A percentile compares a stretch with the other conserved stretches of the same genome.
Evolutionary conservation across 23 red algal species (phyloP).

Genomic region (Gracilaria domingensis): DNA sequence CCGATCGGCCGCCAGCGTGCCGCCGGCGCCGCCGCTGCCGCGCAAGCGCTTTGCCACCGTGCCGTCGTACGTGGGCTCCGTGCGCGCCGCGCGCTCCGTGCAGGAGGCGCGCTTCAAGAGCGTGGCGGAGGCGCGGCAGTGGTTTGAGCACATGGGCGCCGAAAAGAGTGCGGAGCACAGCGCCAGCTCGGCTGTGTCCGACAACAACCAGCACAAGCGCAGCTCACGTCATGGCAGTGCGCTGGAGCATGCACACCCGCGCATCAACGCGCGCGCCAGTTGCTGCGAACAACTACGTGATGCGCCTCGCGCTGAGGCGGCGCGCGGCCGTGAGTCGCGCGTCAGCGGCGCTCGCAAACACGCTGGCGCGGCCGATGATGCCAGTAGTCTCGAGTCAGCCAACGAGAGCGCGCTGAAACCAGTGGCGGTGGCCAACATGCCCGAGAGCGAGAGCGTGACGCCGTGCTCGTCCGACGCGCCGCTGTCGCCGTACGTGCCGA

Average conservation of each 20-base stretch:
- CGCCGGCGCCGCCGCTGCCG: slow-evolving; percentile 24
- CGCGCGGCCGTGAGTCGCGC: no score
- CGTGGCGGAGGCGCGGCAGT: neutral
- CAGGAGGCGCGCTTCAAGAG: neutral
- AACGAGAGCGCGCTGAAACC: slow-evolving; percentile 19
- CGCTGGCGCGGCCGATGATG: neutral
- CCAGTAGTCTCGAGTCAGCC: slow-evolving; percentile 20
- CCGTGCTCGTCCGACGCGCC: slow-evolving; percentile 27
- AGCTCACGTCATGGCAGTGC: neutral
- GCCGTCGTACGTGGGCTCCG: no score
- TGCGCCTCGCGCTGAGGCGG: no score
- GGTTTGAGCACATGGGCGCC: neutral
- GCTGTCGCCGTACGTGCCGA: slow-evolving; percentile 16
- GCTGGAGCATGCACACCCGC: neutral
- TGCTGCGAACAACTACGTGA: no score
- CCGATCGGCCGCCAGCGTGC: neutral
- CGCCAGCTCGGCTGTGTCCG: slow-evolving; percentile 14
- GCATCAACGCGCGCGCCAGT: no score
- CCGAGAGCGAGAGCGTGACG: slow-evolving; percentile 23
- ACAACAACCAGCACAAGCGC: neutral
- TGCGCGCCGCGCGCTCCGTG: neutral
- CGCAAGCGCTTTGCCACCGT: no score
- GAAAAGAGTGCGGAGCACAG: neutral
- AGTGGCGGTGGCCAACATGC: neutral
- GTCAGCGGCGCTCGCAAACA: neutral